Evolutionary conservation across 768 basidiomycete genomes (phyloP).

Genomic region (Panus rudis): DNA sequence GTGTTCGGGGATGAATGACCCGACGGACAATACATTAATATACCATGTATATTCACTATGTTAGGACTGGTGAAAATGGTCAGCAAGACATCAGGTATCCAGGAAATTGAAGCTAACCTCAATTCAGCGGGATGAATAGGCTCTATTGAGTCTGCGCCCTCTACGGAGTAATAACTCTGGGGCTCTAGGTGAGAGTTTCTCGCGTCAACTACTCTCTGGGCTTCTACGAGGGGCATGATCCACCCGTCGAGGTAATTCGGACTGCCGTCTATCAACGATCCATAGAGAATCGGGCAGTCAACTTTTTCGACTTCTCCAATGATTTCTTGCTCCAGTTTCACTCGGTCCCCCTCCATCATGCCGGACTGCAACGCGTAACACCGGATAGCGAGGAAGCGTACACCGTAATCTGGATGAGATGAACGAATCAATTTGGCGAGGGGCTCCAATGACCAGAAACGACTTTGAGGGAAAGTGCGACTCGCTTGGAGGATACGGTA

Average conservation of each 20-base stretch:
- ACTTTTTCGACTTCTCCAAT: slow-evolving; percentile 52
- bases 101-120: slow-evolving; percentile 36
- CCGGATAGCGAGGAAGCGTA: slow-evolving; percentile 63
- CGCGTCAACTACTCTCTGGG: slow-evolving; percentile 45
- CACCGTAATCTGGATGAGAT: slow-evolving; percentile 55
- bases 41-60: slow-evolving; percentile 55
- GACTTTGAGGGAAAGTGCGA: slow-evolving; percentile 51
- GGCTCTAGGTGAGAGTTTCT: slow-evolving; percentile 36
- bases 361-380: slow-evolving; percentile 73
- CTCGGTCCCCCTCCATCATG: slow-evolving; percentile 73
- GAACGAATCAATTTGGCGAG: slow-evolving; percentile 38
- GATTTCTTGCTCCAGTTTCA: slow-evolving; percentile 51
- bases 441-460: slow-evolving; percentile 50
- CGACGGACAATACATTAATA: slow-evolving; percentile 52
- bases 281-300: slow-evolving; percentile 61
- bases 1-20: slow-evolving; percentile 20
- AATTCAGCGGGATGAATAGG: slow-evolving; percentile 41
- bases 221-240: slow-evolving; percentile 71
- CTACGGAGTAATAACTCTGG: slow-evolving; percentile 40
- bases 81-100: slow-evolving; percentile 9
- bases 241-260: slow-evolving; percentile 60
- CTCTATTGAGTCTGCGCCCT: slow-evolving; percentile 27
- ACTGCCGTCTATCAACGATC: slow-evolving; percentile 39
- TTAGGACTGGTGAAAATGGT: slow-evolving; percentile 37
- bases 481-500: slow-evolving; percentile 76